A percentile compares a stretch with the other conserved stretches of the same genome.
These are phyloP conservation scores for Xeromyces bisporus DNA, from an alignment of 495 filamentous ascomycete species.

Conservation along the genomic window DNA sequence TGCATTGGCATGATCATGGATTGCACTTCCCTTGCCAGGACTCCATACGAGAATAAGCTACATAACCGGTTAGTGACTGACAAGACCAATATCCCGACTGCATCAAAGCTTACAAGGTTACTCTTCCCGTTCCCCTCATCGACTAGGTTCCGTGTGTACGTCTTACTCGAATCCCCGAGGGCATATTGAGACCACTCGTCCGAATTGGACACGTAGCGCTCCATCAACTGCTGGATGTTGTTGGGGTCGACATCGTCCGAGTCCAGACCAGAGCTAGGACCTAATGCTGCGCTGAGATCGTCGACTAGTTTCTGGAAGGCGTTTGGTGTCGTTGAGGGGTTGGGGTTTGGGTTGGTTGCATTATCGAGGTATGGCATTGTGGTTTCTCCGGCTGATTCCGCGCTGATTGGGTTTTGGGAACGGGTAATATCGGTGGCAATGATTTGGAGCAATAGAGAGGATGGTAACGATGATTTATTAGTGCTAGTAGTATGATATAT, in stretches of 20 bases:
- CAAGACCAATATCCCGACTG: neutral
- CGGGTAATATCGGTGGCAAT: too few relatives aligned
- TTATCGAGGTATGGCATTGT: constrained; percentile 22
- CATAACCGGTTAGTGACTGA: neutral
- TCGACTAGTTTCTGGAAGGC: constrained; percentile 57
- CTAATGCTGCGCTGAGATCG: constrained; percentile 52
- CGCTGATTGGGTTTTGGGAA: constrained; percentile 5
- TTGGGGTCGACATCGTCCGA: constrained; percentile 62
- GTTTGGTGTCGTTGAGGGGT: constrained; percentile 12
- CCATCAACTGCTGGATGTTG: constrained; percentile 51
- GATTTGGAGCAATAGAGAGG: too few relatives aligned
- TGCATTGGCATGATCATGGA: constrained; percentile 79
- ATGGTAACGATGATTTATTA: too few relatives aligned
- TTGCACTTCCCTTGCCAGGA: constrained; percentile 65
- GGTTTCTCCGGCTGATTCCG: constrained; percentile 1
- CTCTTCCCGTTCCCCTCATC: constrained; percentile 83
- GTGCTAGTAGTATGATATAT: too few relatives aligned
- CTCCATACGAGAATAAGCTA: constrained; percentile 85
- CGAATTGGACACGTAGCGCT: constrained; percentile 45
- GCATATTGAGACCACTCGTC: constrained; percentile 60
- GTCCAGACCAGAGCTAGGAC: constrained; percentile 61
- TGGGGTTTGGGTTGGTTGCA: constrained; percentile 3
- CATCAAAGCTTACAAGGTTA: constrained; percentile 47
- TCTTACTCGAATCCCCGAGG: constrained; percentile 41
- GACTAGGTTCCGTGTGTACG: constrained; percentile 78